Conservation (phyloP, 495 filamentous ascomycete species). For the Rusavskia elegans region DNA sequence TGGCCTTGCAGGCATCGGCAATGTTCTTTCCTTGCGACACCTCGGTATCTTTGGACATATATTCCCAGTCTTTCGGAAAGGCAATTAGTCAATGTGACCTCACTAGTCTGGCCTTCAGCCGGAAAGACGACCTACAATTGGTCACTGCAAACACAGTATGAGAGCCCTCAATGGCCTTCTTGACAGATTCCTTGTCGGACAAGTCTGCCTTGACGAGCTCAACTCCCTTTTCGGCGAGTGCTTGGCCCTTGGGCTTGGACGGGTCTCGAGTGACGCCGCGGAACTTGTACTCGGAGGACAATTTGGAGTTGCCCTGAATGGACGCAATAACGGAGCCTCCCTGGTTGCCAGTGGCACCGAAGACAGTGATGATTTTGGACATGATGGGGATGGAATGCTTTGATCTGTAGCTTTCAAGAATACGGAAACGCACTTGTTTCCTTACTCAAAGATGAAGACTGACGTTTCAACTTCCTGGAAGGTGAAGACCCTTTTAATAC, state of each 20-base stretch:
- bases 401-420: no score
- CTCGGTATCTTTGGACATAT: slow-evolving; percentile 30
- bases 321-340: slow-evolving; percentile 37
- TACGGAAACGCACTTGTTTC: no score
- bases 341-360: slow-evolving; percentile 43
- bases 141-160: slow-evolving; percentile 37
- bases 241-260: slow-evolving; percentile 27
- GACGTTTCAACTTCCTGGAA: no score
- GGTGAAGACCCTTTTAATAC: no score
- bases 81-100: neutral
- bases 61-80: slow-evolving; percentile 16
- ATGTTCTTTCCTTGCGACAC: slow-evolving; percentile 39
- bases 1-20: slow-evolving; percentile 25
- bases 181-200: slow-evolving; percentile 24
- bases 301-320: slow-evolving; percentile 28
- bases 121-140: slow-evolving; percentile 18
- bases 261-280: slow-evolving; percentile 40
- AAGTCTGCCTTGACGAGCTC: slow-evolving; percentile 34
- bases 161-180: slow-evolving; percentile 28
- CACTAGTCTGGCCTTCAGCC: no score
- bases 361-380: slow-evolving; percentile 36
- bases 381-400: slow-evolving; percentile 9
- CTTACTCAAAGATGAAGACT: no score
- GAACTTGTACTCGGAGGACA: slow-evolving; percentile 30
- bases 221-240: slow-evolving; percentile 20